Evolutionary conservation across 352 stramenopile genomes (phyloP), one percentile per base, ranked within the genome.

Genomic region (Globisporangium spinosum): DNA sequence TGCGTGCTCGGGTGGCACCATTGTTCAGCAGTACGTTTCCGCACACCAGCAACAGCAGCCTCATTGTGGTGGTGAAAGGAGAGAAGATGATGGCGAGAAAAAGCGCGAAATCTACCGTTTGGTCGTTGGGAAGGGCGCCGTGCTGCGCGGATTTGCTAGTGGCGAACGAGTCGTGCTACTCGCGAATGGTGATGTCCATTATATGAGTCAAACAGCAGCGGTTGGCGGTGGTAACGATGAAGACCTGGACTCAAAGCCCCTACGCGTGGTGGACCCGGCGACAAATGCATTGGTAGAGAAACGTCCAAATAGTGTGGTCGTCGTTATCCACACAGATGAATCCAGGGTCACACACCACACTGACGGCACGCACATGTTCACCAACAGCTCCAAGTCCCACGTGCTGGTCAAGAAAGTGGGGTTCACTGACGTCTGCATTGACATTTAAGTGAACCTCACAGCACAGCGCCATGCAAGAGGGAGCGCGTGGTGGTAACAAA

Each of bases 401-500:
- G 69, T 91, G 22, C 66, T 93, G 9, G 76, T 93, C 15, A 77
- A 70, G 25, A 87, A 89, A 60, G 61, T 58, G 22, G 70, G 76
- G 4, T 87, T 84, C 61, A 77, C 85, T 0, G 77, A 91, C 61
- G 83, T 92, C 27, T 87, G 71, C 60, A 75, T 91, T n/a, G 82
- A 94, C 59, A 55, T 94, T 10, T 80, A 81, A 25, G 82, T 93
- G 17, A 90, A 93, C 27, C 5, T 83, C 17, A 78, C 76, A 23
- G 86, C 86, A 15, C 70, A 83, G 47, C 76, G 75, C 15, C 86
- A 94, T 49, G 79, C 83, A 6, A 59, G 64, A 13, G 83, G 2
- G 73, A 91, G 56, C 75, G 74, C 59, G 80, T 91, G 12, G 82
- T 81, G 22, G 77, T 94, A 29, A 90, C 82, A 7, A 92, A 92